These are phyloP conservation scores for Kingdonia uniflora DNA, from an alignment of 164 flowering plant genomes.

Conservation along the genomic window DNA sequence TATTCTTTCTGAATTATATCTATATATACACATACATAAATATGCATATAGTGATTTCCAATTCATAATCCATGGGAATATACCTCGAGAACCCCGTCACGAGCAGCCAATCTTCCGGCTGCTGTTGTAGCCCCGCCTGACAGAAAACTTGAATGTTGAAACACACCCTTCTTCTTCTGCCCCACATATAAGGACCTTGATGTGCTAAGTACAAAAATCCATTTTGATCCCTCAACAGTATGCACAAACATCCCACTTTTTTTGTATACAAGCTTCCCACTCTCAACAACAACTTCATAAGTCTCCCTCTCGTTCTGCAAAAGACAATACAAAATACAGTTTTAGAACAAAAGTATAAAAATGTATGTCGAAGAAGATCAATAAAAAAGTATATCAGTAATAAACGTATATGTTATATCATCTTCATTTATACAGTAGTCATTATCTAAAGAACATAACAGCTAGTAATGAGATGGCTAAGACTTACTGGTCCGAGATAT, in stretches of 20 bases:
- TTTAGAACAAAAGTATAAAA: too few relatives aligned
- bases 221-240: slow-evolving; percentile 44
- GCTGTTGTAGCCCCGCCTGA: slow-evolving; percentile 69
- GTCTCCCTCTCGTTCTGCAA: slow-evolving; percentile 61
- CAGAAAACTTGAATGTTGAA: slow-evolving; percentile 83
- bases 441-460: too few relatives aligned
- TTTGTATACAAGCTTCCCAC: slow-evolving; percentile 54
- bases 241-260: slow-evolving; percentile 30
- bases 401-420: too few relatives aligned
- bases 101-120: slow-evolving; percentile 64
- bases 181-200: slow-evolving; percentile 52
- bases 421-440: too few relatives aligned
- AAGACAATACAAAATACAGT: not conserved
- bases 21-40: too few relatives aligned
- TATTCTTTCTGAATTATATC: too few relatives aligned
- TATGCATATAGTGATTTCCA: too few relatives aligned
- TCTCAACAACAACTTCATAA: slow-evolving; percentile 51
- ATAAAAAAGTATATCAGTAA: too few relatives aligned
- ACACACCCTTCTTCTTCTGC: slow-evolving; percentile 64
- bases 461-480: not conserved
- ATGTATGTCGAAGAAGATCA: too few relatives aligned
- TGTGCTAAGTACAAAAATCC: slow-evolving; percentile 80
- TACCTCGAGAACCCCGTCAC: slow-evolving; percentile 56
- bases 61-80: too few relatives aligned
- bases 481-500: slow-evolving; percentile 73